These are phyloP conservation scores for Gossypium lobatum DNA, from an alignment of 441 rosid species.

Conservation along the genomic window DNA sequence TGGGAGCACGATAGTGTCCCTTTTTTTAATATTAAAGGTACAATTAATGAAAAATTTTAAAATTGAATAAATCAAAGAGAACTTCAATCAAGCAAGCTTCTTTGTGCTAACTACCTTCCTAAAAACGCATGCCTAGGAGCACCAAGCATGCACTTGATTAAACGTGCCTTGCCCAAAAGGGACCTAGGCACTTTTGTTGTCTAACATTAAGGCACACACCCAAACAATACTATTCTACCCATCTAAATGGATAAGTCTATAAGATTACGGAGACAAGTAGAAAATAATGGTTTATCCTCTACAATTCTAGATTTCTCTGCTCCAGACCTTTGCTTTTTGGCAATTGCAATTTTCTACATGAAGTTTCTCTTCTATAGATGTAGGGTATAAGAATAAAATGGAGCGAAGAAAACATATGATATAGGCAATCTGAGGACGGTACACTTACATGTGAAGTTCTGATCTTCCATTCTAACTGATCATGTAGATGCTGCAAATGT, in stretches of 20 bases:
- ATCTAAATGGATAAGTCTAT: not conserved
- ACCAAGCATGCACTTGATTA: not conserved
- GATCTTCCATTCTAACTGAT: conserved; percentile 81
- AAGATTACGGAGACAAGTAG: not conserved
- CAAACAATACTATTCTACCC: not conserved
- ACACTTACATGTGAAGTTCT: conserved; percentile 72
- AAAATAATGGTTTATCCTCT: not conserved
- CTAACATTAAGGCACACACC: not conserved
- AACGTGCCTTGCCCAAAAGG: not conserved
- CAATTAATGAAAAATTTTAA: not conserved
- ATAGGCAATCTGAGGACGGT: conserved; percentile 17
- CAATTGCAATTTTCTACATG: not conserved
- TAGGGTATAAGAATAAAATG: not conserved
- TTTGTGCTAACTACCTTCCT: not conserved
- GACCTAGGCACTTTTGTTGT: not conserved
- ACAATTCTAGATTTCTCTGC: not conserved
- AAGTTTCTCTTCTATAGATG: not conserved
- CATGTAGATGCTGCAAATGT: conserved; percentile 63
- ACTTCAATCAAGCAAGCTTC: not conserved
- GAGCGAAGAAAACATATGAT: not conserved
- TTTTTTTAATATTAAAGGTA: not conserved
- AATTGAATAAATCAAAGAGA: not conserved
- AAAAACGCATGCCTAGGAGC: not conserved
- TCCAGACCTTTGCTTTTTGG: not conserved
- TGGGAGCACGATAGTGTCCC: not conserved